Evolutionary conservation across 139 green algal genomes (phyloP).

Genomic region (Diplosphaera chodatii): DNA sequence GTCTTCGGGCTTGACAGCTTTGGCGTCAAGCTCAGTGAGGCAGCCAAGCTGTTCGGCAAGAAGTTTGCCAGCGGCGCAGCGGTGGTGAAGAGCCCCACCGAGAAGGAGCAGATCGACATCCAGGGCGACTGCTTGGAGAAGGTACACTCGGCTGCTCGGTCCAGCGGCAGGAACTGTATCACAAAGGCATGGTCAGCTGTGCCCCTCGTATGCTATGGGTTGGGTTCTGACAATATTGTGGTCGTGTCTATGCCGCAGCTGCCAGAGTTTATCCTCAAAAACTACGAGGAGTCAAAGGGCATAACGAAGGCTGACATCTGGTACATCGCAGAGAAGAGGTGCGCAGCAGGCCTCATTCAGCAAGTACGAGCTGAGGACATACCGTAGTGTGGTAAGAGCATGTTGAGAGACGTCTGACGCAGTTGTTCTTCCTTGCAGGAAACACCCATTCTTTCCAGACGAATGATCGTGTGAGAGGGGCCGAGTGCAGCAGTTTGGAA

Average conservation of each 20-base stretch:
- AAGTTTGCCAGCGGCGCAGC: constrained; percentile 94
- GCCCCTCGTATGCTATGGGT: too few species aligned
- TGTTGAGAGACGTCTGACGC: too few species aligned
- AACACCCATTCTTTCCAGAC: neutral
- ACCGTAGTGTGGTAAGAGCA: too few species aligned
- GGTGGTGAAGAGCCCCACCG: constrained; percentile 81
- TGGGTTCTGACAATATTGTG: too few species aligned
- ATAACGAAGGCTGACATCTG: constrained; percentile 65
- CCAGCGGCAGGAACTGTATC: too few species aligned
- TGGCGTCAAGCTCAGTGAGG: constrained; percentile 85
- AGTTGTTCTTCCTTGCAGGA: neutral
- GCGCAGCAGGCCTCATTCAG: too few species aligned
- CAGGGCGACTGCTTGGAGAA: constrained; percentile 74
- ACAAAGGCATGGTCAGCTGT: too few species aligned
- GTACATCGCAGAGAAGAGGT: constrained; percentile 58
- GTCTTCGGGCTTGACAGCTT: constrained; percentile 79
- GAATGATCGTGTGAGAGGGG: neutral
- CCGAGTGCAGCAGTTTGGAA: too few species aligned
- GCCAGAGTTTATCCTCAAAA: constrained; percentile 75
- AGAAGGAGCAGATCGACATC: constrained; percentile 89
- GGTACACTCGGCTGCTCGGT: constrained; percentile 1
- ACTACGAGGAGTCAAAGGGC: constrained; percentile 56
- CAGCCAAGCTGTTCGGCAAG: constrained; percentile 94
- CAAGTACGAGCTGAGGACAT: too few species aligned
- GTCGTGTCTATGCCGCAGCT: constrained; percentile 18